Base-by-base conservation (phyloP, 352 stramenopile genomes). In the Phytophthora sojae region DNA sequence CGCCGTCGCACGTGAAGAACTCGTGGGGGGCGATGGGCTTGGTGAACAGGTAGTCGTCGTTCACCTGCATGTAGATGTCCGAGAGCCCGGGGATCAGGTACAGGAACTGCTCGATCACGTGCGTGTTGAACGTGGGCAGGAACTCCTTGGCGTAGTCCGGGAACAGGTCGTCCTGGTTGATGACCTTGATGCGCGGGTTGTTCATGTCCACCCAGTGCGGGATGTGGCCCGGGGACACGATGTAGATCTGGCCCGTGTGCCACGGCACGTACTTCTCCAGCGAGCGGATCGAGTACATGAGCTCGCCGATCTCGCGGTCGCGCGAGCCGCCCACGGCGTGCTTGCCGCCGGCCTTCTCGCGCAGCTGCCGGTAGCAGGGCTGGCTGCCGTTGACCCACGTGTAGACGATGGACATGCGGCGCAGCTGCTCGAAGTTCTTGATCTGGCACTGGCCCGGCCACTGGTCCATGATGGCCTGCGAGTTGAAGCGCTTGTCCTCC, bases 11-110 rank as follows among this genome's bases (percentile, higher is more conserved):
- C 30, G 90, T 90, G 77, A 97, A 97, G 64, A 96, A 91, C 66
- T 93, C 85, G 50, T 95, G 83, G 7, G 90, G 90, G 14, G 74
- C 72, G 42, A 97, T 88, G 39, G 85, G 85, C 67, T 93, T 91
- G 44, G 85, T 89, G 67, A 97, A 97, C 51, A 97, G 73, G 69
- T 96, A 97, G 79, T 97, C 90, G 71, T 97, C 90, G 70, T 97
- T 97, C 58, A 97, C 79, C 63, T 97, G 88, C 79, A 97, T 96
- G 73, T 88, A 97, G 50, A 94, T 89, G 61, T 97, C 90, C 52
- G 90, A 94, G 25, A 97, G 79, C 0, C 87, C 90, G 2, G 90
- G 90, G 57, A 97, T 96, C 17, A 85, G 61, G 67, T 97, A 92
- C 59, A 97, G 64, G 64, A 95, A 97, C 75, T 97, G 90, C 75